Conservation (phyloP, 495 filamentous ascomycete species). For the Tuber microsphaerosporum region DNA sequence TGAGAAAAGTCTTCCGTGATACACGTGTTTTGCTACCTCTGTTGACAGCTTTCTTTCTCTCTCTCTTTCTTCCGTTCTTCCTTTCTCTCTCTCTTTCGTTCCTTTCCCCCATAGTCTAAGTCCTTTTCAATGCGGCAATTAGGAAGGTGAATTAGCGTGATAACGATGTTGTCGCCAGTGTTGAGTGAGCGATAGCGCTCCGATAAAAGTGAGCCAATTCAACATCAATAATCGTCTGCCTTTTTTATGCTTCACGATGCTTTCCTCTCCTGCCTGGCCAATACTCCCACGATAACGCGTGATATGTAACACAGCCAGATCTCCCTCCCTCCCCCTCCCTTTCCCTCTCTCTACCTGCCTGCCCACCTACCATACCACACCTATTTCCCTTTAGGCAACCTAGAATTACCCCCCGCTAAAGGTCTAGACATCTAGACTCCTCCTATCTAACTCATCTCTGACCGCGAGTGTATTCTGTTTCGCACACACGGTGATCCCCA, state of each 20-base stretch:
- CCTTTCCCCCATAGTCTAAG: neutral
- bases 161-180: neutral
- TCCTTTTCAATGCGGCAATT: neutral
- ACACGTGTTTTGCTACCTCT: neutral
- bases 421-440: neutral
- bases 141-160: neutral
- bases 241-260: conserved; percentile 3
- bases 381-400: neutral
- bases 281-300: neutral
- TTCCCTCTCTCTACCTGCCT: neutral
- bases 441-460: neutral
- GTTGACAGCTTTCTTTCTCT: neutral
- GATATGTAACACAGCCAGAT: neutral
- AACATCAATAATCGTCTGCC: neutral
- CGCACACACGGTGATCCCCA: neutral
- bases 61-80: neutral
- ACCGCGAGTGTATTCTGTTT: neutral
- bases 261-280: neutral
- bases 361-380: neutral
- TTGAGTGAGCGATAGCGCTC: neutral
- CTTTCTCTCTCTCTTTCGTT: neutral
- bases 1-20: conserved; percentile 2
- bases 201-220: neutral
- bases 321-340: no score
- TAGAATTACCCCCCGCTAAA: neutral